Evolutionary conservation across 2,329 filamentous ascomycete genomes (phyloP), one percentile per base, ranked within the genome.

Genomic region (Calonectria multiphialidica): DNA sequence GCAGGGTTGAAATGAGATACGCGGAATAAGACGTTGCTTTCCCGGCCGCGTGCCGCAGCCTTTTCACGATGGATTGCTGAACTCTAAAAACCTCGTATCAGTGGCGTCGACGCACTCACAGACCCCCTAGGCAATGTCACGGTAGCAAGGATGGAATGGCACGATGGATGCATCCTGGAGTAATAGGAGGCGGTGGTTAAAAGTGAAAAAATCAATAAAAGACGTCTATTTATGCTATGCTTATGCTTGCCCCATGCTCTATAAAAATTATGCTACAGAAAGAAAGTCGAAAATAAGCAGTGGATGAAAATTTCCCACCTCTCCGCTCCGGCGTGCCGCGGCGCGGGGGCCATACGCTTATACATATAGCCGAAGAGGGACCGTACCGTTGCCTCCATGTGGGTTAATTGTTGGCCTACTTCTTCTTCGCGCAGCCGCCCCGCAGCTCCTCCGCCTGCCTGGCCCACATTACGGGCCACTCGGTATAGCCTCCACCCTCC

Each of bases 401-500:
- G 37, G 16, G 45, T 50, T 50, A 50, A 42, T 18, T 28, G 23
- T 23, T 66, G n/a, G 44, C 35, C 18, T 42, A 25, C 16, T 53
- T 50, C 18, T 7, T n/a, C n/a, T n/a, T n/a, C n/a, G 30, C 61
- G 21, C 28, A n/a, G 30, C 61, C 21, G 25, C 30, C 61, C 30
- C 47, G 49, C 40, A 70, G 49, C 13, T 9, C 67, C n/a, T 70
- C 47, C 7, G 67, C 67, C 6, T 57, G 47, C n/a, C 23, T 37
- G 40, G 67, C 40, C 67, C 67, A 70, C 67, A 61, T 66, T 28
- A 50, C 33, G 2, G 74, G 74, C 74, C 74, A 76, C 23, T 66
- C 47, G 5, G 66, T 76, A 42, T 75, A 76, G 1, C 74, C 73
- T 28, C 74, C 74, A 45, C 66, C 66, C 1, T 57, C 15, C 18